Evolutionary conservation across 208 protist genomes (phyloP), one percentile per base, ranked within the genome.

Genomic region (Trypanosoma lewisi): DNA sequence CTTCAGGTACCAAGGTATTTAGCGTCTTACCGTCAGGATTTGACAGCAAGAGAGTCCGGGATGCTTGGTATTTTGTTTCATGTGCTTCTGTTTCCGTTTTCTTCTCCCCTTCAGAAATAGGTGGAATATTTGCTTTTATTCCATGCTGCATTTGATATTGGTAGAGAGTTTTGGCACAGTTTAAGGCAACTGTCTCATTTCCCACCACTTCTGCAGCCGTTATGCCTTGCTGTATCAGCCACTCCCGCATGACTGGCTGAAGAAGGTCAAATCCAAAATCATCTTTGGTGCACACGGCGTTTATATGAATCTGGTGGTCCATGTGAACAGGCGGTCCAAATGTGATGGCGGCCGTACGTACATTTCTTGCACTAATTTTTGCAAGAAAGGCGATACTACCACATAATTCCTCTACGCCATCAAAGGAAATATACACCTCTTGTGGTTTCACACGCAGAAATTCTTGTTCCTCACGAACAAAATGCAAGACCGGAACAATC

Each of bases 1-100:
- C 77, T 17, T 34, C 2, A 17, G 55, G 33, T 0, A 85, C 36
- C 5, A 87, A 60, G 17, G 85, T 65, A 14, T 68, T 50, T 42
- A 82, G 17, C 19, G 34, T 59, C 9, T 33, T n/a, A 7, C 14
- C 33, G 17, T 50, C 17, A 48, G 17, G 1, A 8, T 21, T 19
- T 14, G 17, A 33, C 21, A 21, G 33, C 23, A 48, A 28, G 2
- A 47, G 7, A 59, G 19, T 19, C 12, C 27, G 19, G 2, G 14
- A 21, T 0, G 19, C 21, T n/a, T 2, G 11, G 14, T 6, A 17
- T 59, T 33, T n/a, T 30, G 28, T 30, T n/a, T 4, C 25, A 51
- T 36, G 7, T n/a, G 21, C 25, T 55, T 42, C n/a, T n/a, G n/a
- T n/a, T 8, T 45, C 23, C 4, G 19, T 36, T 33, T 54, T 41